These are phyloP conservation scores for Pinus taeda DNA, from an alignment of 75 land plant species.

Conservation along the genomic window DNA sequence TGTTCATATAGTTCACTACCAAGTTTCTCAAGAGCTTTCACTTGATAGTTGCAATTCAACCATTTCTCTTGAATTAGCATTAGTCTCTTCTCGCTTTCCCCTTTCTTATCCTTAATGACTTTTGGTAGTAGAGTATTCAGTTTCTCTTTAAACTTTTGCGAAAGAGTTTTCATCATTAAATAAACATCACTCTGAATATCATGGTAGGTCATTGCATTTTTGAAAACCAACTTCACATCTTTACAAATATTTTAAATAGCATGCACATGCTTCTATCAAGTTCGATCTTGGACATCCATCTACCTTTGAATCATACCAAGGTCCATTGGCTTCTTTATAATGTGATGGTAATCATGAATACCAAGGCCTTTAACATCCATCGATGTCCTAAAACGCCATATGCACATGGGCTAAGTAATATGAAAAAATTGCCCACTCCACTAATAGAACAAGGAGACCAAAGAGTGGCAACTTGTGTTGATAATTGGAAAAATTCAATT, in stretches of 20 bases:
- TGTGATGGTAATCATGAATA: too few species aligned
- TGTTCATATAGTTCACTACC: too few species aligned
- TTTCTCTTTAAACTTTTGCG: slow-evolving; percentile 87
- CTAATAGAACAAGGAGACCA: too few species aligned
- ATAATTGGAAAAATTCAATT: too few species aligned
- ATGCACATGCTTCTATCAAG: slow-evolving; percentile 75
- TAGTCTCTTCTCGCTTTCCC: slow-evolving; percentile 70
- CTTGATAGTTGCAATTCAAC: slow-evolving; percentile 45
- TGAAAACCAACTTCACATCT: slow-evolving; percentile 82
- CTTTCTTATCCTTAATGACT: slow-evolving; percentile 82
- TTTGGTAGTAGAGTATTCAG: slow-evolving; percentile 79
- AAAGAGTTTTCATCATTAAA: slow-evolving; percentile 80
- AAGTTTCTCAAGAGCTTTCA: slow-evolving; percentile 60
- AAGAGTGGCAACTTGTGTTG: too few species aligned
- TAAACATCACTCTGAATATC: slow-evolving; percentile 74
- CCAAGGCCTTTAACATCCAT: too few species aligned
- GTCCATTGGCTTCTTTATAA: slow-evolving; percentile 93
- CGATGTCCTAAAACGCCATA: too few species aligned
- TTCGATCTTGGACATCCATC: slow-evolving; percentile 92
- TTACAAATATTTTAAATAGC: slow-evolving; percentile 78
- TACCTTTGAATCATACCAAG: slow-evolving; percentile 72
- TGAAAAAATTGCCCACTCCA: too few species aligned
- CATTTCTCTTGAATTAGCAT: slow-evolving; percentile 34
- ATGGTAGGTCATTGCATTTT: slow-evolving; percentile 93
- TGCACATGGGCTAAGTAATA: too few species aligned